Base-by-base conservation (phyloP, 352 stramenopile species). In the Globisporangium nunn region DNA sequence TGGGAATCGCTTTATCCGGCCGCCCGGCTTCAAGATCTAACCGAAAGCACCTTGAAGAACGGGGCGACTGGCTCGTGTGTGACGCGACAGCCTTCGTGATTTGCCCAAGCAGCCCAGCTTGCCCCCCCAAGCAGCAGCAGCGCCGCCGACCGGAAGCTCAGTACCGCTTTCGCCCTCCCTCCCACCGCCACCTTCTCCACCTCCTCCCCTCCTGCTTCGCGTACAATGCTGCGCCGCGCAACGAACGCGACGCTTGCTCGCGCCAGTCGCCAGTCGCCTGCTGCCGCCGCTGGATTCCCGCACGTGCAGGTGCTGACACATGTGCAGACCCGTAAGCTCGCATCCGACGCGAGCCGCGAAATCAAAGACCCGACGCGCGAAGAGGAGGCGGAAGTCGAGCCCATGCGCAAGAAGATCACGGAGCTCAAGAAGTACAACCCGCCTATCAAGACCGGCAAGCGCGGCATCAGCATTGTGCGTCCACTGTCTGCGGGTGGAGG, bases 371-470 rank as follows among this genome's bases (percentile, higher is more conserved):
- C 31, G 54, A 66, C 52, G 66, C 68, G 64, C 47, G 69, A 72
- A 10, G 59, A 68, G 29, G 58, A 62, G 50, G 63, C 63, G 17
- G 71, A 81, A 50, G 54, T 66, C 45, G 73, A 81, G 58, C 72
- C 58, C 23, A 75, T 81, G 44, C 65, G 75, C 58, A 75, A 72
- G 64, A 78, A 83, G 49, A 59, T 85, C 10, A 68, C 72, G 39
- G 74, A 72, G 50, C 67, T 91, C 44, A 81, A 81, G 61, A 93
- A 93, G 64, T 89, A 88, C 74, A 77, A 83, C 50, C 82, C 82
- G 51, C 82, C 82, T 18, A 72, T 93, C 53, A 89, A 88, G 62
- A 82, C 78, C 35, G 80, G 80, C 44, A 85, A 88, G 48, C 74
- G 72, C 51, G 82, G 82, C 57, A 87, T 92, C 58, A 82, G 72